Evolutionary conservation across 768 basidiomycete species (phyloP).

Genomic region (Rhodocollybia butyracea): DNA sequence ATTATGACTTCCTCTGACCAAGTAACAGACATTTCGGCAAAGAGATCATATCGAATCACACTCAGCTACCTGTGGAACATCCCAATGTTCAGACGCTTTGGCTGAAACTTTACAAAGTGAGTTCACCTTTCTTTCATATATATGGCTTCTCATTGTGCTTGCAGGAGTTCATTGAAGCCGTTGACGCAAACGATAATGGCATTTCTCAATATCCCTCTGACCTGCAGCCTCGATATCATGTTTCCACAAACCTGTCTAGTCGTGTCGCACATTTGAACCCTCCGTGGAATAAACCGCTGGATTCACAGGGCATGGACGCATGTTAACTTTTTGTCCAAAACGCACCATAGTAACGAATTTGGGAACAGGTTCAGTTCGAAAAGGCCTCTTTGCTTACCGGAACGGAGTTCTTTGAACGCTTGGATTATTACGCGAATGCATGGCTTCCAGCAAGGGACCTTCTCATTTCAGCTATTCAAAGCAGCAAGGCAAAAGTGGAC

Average conservation of each 20-base stretch:
- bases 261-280: conserved; percentile 87
- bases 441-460: conserved; percentile 92
- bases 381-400: conserved; percentile 83
- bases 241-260: conserved; percentile 78
- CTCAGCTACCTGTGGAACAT: conserved; percentile 49
- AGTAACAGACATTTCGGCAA: conserved; percentile 77
- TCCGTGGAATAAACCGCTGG: conserved; percentile 82
- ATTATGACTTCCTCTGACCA: not conserved
- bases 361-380: conserved; percentile 61
- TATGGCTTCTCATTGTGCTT: conserved; percentile 6
- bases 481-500: conserved; percentile 58
- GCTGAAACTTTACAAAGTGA: conserved; percentile 85
- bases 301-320: conserved; percentile 71
- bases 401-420: conserved; percentile 73
- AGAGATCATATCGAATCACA: conserved; percentile 70
- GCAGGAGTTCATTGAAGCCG: conserved; percentile 90
- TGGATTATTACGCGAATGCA: conserved; percentile 81
- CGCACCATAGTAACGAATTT: not conserved
- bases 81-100: conserved; percentile 71
- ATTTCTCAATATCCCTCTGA: conserved; percentile 75
- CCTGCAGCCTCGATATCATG: conserved; percentile 67
- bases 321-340: conserved; percentile 23
- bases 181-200: conserved; percentile 96
- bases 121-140: not conserved
- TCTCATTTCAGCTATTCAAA: conserved; percentile 55